Base-by-base conservation (phyloP, 1,284 basidiomycete genomes). In the Pascua sp. region DNA sequence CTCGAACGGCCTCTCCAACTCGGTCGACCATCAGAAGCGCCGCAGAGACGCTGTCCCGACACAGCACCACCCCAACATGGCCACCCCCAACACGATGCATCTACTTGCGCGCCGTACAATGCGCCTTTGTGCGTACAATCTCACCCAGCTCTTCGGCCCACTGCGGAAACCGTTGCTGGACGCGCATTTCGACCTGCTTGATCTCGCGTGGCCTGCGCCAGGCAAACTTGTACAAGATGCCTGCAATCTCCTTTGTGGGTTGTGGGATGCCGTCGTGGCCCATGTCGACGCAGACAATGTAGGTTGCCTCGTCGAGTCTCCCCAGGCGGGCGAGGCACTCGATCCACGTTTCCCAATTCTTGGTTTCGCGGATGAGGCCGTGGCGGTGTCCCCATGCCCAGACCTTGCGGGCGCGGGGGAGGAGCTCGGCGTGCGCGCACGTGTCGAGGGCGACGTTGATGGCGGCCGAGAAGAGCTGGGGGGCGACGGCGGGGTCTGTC, bases 401-500 rank as follows among this genome's bases (percentile, higher is more conserved):
- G 40, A 87, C 82, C 51, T 80, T 77, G 50, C 77, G 75, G 0
- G 85, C 86, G n/a, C 81, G 73, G 16, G 76, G 76, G 63, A 80
- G 71, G 18, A 82, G 78, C 9, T 81, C 79, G 8, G 85, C 81
- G 63, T 81, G 84, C 1, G 87, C 89, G 65, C 90, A 93, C 0
- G 87, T 85, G 68, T 96, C 91, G 46, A 96, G 77, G 54, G 93
- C 85, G 74, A 94, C 88, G 69, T 85, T 88, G 49, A 97, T 81
- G 58, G 85, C 87, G 45, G 83, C 78, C 40, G 85, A 79, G 72
- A 88, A 85, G 8, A 55, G 49, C 65, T 60, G 84, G 83, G 49
- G 77, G 77, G 36, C 49, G 13, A 60, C 81, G 8, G 43, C 15
- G 0, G 49, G 47, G 12, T 45, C 16, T 1, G 16, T 46, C 7